Conservation (phyloP, 2,329 filamentous ascomycete species). For the Alternaria ventricosa region DNA sequence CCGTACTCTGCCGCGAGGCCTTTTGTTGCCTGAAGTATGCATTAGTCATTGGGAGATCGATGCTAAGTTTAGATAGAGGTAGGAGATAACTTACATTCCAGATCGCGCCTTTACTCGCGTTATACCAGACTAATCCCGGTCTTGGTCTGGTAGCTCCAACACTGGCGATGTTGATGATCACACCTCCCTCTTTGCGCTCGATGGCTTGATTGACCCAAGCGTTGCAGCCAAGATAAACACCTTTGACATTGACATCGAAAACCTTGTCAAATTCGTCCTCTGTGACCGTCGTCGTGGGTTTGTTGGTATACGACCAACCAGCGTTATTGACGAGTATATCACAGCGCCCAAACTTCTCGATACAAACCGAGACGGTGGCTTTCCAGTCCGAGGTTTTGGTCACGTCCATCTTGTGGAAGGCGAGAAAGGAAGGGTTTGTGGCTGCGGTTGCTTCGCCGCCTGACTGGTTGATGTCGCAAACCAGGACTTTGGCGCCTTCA, state of each 20-base stretch:
- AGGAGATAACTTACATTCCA: constrained; percentile 55
- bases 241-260: constrained; percentile 73
- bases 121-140: constrained; percentile 72
- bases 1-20: constrained; percentile 77
- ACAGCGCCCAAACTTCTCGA: constrained; percentile 61
- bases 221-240: constrained; percentile 66
- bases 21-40: constrained; percentile 58
- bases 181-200: constrained; percentile 62
- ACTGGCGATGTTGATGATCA: constrained; percentile 70
- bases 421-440: constrained; percentile 46
- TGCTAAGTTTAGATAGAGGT: neutral
- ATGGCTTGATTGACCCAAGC: constrained; percentile 68
- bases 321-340: constrained; percentile 69
- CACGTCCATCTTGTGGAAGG: constrained; percentile 57
- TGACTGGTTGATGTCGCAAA: constrained; percentile 65
- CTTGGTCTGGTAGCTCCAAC: constrained; percentile 68
- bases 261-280: constrained; percentile 71
- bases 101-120: constrained; percentile 71
- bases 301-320: constrained; percentile 61
- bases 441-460: constrained; percentile 59
- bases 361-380: constrained; percentile 59
- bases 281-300: constrained; percentile 67
- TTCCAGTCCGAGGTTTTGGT: constrained; percentile 61
- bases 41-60: constrained; percentile 20
- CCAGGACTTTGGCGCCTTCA: constrained; percentile 67